Conservation (phyloP, 1,284 basidiomycete genomes). For the Ceratobasidium theobromae region DNA sequence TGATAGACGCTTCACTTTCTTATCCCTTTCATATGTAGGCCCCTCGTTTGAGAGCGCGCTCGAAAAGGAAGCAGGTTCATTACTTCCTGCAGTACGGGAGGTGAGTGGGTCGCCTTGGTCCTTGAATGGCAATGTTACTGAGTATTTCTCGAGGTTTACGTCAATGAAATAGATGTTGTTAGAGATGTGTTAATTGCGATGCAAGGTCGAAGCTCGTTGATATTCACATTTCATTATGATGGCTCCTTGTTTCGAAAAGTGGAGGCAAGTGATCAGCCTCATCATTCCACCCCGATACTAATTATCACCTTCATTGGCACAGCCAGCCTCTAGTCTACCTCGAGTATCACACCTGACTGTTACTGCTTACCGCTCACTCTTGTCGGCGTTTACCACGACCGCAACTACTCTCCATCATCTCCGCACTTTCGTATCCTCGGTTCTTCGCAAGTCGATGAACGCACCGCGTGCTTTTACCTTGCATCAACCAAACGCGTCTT, state of each 20-base stretch:
- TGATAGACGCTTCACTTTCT: not conserved
- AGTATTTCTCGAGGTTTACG: slow-evolving; percentile 39
- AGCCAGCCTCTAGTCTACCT: slow-evolving; percentile 58
- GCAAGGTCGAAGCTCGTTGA: slow-evolving; percentile 55
- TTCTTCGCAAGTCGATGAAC: slow-evolving; percentile 44
- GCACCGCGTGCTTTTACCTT: slow-evolving; percentile 28
- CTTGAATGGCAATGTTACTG: not conserved
- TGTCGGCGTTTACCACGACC: slow-evolving; percentile 55
- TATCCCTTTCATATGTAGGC: not conserved
- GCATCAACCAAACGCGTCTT: slow-evolving; percentile 34
- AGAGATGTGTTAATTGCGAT: slow-evolving; percentile 71
- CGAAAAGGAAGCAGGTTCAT: not conserved
- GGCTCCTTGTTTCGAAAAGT: not conserved
- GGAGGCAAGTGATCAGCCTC: not conserved
- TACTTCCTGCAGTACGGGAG: not conserved
- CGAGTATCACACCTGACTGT: slow-evolving; percentile 65
- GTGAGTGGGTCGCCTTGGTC: not conserved
- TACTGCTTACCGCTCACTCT: slow-evolving; percentile 61
- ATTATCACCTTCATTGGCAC: not conserved
- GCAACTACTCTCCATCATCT: slow-evolving; percentile 63
- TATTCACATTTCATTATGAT: slow-evolving; percentile 47
- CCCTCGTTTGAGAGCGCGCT: slow-evolving; percentile 23
- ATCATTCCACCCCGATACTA: not conserved
- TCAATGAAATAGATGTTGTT: slow-evolving; percentile 69
- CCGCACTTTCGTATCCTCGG: slow-evolving; percentile 57